Percentiles rank a stretch among this genome's conserved stretches.
These are phyloP conservation scores for Neurospora sp. DNA, from an alignment of 495 filamentous ascomycete genomes.

Conservation along the genomic window DNA sequence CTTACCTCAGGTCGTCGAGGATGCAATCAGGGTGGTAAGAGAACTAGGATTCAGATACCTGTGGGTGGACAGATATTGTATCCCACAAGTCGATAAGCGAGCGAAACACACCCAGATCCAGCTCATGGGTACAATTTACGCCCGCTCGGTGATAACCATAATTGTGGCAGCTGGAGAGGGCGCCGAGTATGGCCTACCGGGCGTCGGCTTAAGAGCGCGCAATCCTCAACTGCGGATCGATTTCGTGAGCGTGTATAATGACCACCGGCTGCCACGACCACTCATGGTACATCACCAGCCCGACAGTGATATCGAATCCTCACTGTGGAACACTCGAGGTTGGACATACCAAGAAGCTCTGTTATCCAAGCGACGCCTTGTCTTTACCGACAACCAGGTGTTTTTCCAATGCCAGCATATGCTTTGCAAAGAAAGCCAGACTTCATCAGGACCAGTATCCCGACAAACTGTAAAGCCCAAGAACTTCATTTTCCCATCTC, in stretches of 20 bases:
- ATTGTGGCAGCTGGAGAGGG: constrained; percentile 21
- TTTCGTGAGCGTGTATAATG: not conserved
- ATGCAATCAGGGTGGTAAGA: constrained; percentile 15
- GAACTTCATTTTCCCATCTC: not conserved
- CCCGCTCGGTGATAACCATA: constrained; percentile 15
- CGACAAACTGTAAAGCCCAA: not conserved
- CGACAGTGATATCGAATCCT: rapidly evolving
- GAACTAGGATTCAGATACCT: constrained; percentile 16
- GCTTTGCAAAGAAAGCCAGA: not conserved
- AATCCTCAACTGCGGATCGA: not conserved
- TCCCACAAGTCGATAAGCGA: constrained; percentile 2
- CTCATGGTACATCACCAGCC: not conserved
- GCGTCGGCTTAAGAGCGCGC: constrained; percentile 6
- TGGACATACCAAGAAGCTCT: constrained; percentile 5
- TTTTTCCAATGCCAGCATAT: not conserved
- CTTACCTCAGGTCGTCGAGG: constrained; percentile 10
- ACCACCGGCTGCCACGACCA: not conserved
- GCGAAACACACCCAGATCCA: constrained; percentile 18
- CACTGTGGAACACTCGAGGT: not conserved
- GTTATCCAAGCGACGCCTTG: not conserved
- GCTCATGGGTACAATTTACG: constrained; percentile 24
- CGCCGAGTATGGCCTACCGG: constrained; percentile 19
- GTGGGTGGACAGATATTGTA: constrained; percentile 22
- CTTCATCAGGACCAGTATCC: not conserved
- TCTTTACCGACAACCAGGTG: not conserved